Evolutionary conservation across 805 yeast genomes (phyloP).

Genomic region (Barnettozyma populi): DNA sequence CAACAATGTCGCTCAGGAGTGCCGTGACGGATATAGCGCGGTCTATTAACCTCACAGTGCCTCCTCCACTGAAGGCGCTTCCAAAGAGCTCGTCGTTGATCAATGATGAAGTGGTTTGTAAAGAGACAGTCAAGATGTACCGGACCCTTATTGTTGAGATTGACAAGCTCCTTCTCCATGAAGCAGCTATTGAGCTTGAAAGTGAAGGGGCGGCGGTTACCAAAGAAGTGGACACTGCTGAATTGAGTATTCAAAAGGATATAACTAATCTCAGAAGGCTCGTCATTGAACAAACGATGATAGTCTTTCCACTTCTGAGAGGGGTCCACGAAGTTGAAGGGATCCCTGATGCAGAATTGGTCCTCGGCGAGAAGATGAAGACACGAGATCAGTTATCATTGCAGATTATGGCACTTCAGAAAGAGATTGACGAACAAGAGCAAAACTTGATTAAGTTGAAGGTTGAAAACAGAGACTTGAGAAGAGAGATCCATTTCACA

Average conservation of each 20-base stretch:
- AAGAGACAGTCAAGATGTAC: conserved; percentile 28
- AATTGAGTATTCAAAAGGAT: conserved; percentile 2
- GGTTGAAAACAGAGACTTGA: background rate
- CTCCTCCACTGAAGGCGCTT: background rate
- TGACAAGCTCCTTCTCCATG: conserved; percentile 27
- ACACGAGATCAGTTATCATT: conserved; percentile 14
- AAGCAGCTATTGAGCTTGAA: conserved; percentile 9
- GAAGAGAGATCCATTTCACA: conserved; percentile 1
- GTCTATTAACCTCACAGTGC: background rate
- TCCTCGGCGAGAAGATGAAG: conserved; percentile 9
- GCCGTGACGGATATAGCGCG: background rate
- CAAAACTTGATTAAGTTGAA: background rate
- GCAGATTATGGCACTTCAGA: conserved; percentile 8
- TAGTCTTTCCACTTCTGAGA: conserved; percentile 18
- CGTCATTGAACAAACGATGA: conserved; percentile 14
- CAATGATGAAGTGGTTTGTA: background rate
- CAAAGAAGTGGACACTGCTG: background rate
- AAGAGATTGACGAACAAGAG: conserved; percentile 1
- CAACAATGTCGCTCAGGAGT: background rate
- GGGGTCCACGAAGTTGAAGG: conserved; percentile 25
- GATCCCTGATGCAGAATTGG: conserved; percentile 13
- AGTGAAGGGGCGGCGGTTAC: background rate
- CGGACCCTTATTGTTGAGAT: conserved; percentile 14
- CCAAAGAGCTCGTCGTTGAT: background rate
- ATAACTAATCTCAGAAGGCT: conserved; percentile 13